Base-by-base conservation (phyloP, 1,284 basidiomycete species). In the Abortiporus biennis region DNA sequence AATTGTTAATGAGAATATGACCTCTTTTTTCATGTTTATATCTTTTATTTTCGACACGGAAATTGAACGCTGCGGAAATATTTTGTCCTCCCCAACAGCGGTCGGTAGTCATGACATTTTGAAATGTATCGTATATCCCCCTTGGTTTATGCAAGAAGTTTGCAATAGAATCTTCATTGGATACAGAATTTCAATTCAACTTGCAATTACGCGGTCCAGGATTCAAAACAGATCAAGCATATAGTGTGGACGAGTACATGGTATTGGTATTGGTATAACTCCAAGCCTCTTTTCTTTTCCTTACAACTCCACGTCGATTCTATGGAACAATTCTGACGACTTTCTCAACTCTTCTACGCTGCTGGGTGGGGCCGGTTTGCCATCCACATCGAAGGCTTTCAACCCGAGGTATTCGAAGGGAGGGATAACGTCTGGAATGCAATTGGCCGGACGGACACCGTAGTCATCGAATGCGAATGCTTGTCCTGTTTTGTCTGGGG, bases 381-480 rank as follows among this genome's bases (percentile, higher is more conserved):
- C 72, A 22, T 63, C 66, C 6, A 59, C 51, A 25, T 63, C 63
- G 49, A 60, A 70, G 16, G 57, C 51, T 19, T 55, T 53, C 37
- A 64, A 49, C 0, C 62, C 63, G 1, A 36, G 38, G 49, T 76
- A 77, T 46, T 66, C 65, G 50, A 76, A 72, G 27, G 68, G 63
- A 12, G 63, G 53, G 0, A 73, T 62, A 1, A 55, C 43, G 15
- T 59, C 56, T 0, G 77, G 74, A 3, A 73, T 42, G 49, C 76
- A 78, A 38, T 70, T 62, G 6, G 61, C 65, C 9, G 67, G 67
- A 40, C 57, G 62, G 34, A 79, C 75, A 3, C 72, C 72, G 51
- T 78, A 71, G 53, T 81, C 75, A 20, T 78, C 68, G 43, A 59
- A 69, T 0, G 52, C 44, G 59, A 68, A 80, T 1, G 63, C 49